A percentile compares a stretch with the other conserved stretches of the same genome.
Evolutionary conservation across 495 filamentous ascomycete species (phyloP).

Genomic region (Hypoxylon perforatum): DNA sequence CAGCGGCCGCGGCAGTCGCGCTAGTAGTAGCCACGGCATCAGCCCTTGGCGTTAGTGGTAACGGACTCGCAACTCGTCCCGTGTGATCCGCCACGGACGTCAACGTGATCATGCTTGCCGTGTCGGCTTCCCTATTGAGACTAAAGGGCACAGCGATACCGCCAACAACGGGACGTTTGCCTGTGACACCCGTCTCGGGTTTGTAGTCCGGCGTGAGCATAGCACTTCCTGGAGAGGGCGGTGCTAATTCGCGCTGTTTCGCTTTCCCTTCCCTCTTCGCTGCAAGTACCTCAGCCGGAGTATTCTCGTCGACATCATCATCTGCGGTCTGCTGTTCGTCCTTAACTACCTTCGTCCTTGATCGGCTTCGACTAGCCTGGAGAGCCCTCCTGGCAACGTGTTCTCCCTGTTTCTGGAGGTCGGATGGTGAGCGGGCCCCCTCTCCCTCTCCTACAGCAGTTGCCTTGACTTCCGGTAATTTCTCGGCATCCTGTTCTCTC

Average conservation of each 20-base stretch:
- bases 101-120: slow-evolving; percentile 66
- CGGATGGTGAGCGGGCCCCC: slow-evolving; percentile 52
- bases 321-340: slow-evolving; percentile 54
- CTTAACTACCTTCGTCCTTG: slow-evolving; percentile 45
- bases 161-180: slow-evolving; percentile 59
- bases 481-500: slow-evolving; percentile 57
- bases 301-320: slow-evolving; percentile 43
- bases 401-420: slow-evolving; percentile 48
- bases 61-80: slow-evolving; percentile 41
- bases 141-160: slow-evolving; percentile 65
- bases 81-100: slow-evolving; percentile 45
- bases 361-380: slow-evolving; percentile 44
- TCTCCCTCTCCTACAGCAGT: slow-evolving; percentile 48
- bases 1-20: slow-evolving; percentile 18
- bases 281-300: slow-evolving; percentile 46
- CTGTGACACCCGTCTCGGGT: slow-evolving; percentile 50
- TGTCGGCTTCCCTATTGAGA: slow-evolving; percentile 60
- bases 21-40: slow-evolving; percentile 18
- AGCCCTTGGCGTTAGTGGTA: slow-evolving; percentile 21
- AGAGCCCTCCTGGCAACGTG: slow-evolving; percentile 17
- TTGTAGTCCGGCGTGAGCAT: slow-evolving; percentile 37
- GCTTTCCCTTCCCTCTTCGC: slow-evolving; percentile 42
- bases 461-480: slow-evolving; percentile 34
- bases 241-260: slow-evolving; percentile 15
- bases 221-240: slow-evolving; percentile 15